These are phyloP conservation scores for Phytophthora ohioensis DNA, from an alignment of 352 stramenopile species.

Conservation along the genomic window DNA sequence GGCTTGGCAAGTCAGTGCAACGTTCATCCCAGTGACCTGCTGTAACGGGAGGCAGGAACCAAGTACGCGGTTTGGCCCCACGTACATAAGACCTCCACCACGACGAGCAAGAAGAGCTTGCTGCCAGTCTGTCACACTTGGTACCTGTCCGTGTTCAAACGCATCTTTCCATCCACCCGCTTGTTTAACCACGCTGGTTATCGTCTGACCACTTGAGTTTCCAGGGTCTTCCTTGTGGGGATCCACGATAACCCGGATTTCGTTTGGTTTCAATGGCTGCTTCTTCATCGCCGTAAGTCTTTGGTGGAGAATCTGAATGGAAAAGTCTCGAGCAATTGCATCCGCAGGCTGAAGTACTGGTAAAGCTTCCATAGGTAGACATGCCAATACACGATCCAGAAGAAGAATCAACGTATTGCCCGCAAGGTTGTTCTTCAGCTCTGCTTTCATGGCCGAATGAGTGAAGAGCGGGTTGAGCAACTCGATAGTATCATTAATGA, in stretches of 20 bases:
- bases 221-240: constrained; percentile 62
- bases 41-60: constrained; percentile 53
- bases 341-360: constrained; percentile 54
- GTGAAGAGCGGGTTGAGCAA: constrained; percentile 65
- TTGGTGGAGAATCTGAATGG: constrained; percentile 73
- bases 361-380: constrained; percentile 65
- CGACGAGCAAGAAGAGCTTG: constrained; percentile 61
- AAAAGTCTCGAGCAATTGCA: constrained; percentile 71
- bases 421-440: constrained; percentile 52
- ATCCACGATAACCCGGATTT: constrained; percentile 75
- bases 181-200: constrained; percentile 56
- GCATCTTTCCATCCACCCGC: constrained; percentile 68
- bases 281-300: constrained; percentile 58
- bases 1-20: constrained; percentile 67
- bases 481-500: constrained; percentile 52
- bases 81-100: constrained; percentile 73
- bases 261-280: constrained; percentile 60
- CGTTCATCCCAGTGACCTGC: constrained; percentile 77
- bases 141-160: constrained; percentile 63
- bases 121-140: constrained; percentile 78
- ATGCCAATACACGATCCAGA: constrained; percentile 57
- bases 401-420: constrained; percentile 63
- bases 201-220: constrained; percentile 46
- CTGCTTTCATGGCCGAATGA: constrained; percentile 51
- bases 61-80: constrained; percentile 73